phyloP scores from a whole-genome alignment of 805 yeast species.

The Metschnikowia sp. region DNA sequence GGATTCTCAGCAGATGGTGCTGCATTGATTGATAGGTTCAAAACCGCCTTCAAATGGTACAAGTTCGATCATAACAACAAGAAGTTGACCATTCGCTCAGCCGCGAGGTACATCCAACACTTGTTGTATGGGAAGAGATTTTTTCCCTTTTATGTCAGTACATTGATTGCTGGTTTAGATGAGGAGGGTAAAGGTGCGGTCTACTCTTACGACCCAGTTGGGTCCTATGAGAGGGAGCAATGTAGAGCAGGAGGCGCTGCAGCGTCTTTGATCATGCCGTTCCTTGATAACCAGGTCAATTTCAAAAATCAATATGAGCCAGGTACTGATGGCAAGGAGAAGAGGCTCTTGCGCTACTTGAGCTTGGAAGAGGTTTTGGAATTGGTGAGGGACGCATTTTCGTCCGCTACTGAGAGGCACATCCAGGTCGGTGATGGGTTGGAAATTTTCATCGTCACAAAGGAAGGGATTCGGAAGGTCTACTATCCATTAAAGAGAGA shows the following conservation, averaged over 20 bases:
- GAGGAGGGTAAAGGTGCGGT: conserved; percentile 91
- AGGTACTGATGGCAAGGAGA: conserved; percentile 62
- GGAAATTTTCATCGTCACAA: conserved; percentile 85
- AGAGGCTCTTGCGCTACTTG: conserved; percentile 60
- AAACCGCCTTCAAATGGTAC: conserved; percentile 79
- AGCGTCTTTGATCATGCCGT: conserved; percentile 93
- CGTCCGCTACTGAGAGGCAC: conserved; percentile 97
- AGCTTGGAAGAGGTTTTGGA: conserved; percentile 80
- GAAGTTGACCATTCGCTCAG: conserved; percentile 61
- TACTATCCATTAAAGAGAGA: conserved; percentile 86
- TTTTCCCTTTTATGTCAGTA: conserved; percentile 95
- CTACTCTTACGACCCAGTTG: conserved; percentile 96
- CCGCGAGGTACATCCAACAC: conserved; percentile 90
- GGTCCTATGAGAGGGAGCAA: conserved; percentile 95
- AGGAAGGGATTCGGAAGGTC: conserved; percentile 85
- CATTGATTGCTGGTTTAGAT: conserved; percentile 91
- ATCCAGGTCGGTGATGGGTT: conserved; percentile 97
- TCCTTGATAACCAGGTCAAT: conserved; percentile 94
- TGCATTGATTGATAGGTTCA: conserved; percentile 74
- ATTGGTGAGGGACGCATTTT: conserved; percentile 88
- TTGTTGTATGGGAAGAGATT: conserved; percentile 87
- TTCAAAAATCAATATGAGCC: conserved; percentile 92
- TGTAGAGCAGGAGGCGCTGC: conserved; percentile 99
- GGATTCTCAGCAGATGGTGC: conserved; percentile 96
- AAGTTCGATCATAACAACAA: conserved; percentile 80